Conservation (phyloP, 148 eudicot genomes). For the Rhododendron simsii region DNA sequence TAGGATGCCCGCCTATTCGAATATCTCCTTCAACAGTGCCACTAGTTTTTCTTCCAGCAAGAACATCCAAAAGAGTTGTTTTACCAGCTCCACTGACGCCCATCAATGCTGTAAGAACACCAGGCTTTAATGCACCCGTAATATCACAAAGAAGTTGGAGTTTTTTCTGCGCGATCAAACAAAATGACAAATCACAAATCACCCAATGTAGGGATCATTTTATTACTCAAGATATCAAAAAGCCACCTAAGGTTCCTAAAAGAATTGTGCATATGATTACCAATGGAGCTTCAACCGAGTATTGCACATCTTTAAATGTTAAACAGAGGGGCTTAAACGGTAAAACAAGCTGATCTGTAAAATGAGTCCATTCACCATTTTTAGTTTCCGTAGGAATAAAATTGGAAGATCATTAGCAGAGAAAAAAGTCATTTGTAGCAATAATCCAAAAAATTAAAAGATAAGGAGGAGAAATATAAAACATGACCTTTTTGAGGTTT, state of each 20-base stretch:
- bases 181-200: background rate
- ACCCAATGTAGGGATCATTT: background rate
- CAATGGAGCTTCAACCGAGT: constrained; percentile 65
- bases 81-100: constrained; percentile 97
- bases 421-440: background rate
- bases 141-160: constrained; percentile 63
- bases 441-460: background rate
- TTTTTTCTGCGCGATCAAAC: constrained; percentile 32
- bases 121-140: constrained; percentile 75
- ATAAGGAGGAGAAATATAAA: background rate
- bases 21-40: constrained; percentile 78
- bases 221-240: background rate
- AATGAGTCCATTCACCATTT: background rate
- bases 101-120: constrained; percentile 86
- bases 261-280: constrained; percentile 27
- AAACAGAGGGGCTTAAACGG: constrained; percentile 70
- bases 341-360: constrained; percentile 63
- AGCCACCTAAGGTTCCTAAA: background rate
- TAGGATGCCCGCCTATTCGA: constrained; percentile 67
- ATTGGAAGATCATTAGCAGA: background rate
- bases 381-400: background rate
- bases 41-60: constrained; percentile 79
- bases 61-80: constrained; percentile 91
- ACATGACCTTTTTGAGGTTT: constrained; percentile 38
- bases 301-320: constrained; percentile 62